These are phyloP conservation scores for Elaeagnus macrophylla DNA, from an alignment of 306 rosid species.

Conservation along the genomic window DNA sequence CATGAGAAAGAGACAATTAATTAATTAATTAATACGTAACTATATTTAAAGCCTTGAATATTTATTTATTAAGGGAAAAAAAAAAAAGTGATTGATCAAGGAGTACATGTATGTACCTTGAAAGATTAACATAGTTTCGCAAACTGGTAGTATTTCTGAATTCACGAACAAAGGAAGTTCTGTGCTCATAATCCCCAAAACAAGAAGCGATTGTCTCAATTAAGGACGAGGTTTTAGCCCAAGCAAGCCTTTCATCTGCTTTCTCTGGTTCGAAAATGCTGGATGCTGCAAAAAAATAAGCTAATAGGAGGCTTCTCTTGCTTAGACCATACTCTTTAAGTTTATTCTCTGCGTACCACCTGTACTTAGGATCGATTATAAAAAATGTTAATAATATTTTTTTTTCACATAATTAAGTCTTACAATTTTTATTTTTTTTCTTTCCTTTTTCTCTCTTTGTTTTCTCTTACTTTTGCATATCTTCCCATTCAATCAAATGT, in stretches of 20 bases:
- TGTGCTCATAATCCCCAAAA: slow-evolving; percentile 28
- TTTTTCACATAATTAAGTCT: neutral
- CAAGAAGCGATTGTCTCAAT: slow-evolving; percentile 39
- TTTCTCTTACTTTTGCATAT: slow-evolving; percentile 40
- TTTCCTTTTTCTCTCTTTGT: slow-evolving; percentile 36
- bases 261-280: slow-evolving; percentile 69
- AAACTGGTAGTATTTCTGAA: slow-evolving; percentile 22
- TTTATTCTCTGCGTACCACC: slow-evolving; percentile 71
- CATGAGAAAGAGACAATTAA: no score
- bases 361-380: slow-evolving; percentile 5
- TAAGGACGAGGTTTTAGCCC: slow-evolving; percentile 60
- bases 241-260: slow-evolving; percentile 58
- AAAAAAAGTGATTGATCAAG: no score
- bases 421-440: no score
- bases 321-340: slow-evolving; percentile 55
- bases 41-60: no score
- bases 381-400: neutral
- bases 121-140: slow-evolving; percentile 17
- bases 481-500: slow-evolving; percentile 74
- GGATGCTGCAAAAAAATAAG: slow-evolving; percentile 66
- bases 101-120: slow-evolving; percentile 16
- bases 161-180: slow-evolving; percentile 35
- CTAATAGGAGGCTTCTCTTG: slow-evolving; percentile 41
- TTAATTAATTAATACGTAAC: no score
- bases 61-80: no score